These are phyloP conservation scores for Lentinula raphanica DNA, from an alignment of 768 basidiomycete species.

Conservation along the genomic window DNA sequence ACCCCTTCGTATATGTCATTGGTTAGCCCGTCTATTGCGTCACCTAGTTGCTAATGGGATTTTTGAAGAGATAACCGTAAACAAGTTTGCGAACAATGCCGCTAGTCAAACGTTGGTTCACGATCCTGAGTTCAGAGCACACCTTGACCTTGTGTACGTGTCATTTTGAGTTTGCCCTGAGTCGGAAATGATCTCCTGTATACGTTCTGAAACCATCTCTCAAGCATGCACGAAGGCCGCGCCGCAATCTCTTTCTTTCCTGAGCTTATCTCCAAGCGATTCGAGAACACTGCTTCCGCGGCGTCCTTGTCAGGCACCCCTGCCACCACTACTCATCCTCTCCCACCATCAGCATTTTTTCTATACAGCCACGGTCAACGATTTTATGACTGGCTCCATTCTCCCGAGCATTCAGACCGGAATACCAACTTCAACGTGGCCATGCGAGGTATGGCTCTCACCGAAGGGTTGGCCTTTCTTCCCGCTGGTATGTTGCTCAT, in stretches of 20 bases:
- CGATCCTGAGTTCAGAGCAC: slow-evolving; percentile 7
- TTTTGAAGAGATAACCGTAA: slow-evolving; percentile 5
- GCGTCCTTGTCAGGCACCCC: too few relatives aligned
- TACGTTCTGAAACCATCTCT: background rate
- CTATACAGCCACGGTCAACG: slow-evolving; percentile 2
- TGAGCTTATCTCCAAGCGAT: slow-evolving; percentile 5
- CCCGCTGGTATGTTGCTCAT: background rate
- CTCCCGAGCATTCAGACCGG: slow-evolving; percentile 2
- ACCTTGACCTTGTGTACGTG: slow-evolving; percentile 10
- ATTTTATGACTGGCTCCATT: slow-evolving; percentile 10
- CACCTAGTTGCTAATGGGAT: slow-evolving; percentile 7
- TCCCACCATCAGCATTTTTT: slow-evolving; percentile 7
- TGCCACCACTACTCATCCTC: too few relatives aligned
- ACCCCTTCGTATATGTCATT: background rate
- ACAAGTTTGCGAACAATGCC: slow-evolving; percentile 5
- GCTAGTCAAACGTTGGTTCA: slow-evolving; percentile 4
- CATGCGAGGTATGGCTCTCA: slow-evolving; percentile 8
- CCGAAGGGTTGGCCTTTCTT: slow-evolving; percentile 8
- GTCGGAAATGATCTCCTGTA: background rate
- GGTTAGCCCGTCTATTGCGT: slow-evolving; percentile 7
- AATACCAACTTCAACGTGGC: slow-evolving; percentile 9
- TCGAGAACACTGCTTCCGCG: background rate
- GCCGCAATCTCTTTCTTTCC: slow-evolving; percentile 7
- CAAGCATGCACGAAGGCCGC: slow-evolving; percentile 9
- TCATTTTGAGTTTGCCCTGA: too few relatives aligned